Base-by-base conservation (phyloP, 2,329 filamentous ascomycete genomes). In the Neoarthrinium moseri region DNA sequence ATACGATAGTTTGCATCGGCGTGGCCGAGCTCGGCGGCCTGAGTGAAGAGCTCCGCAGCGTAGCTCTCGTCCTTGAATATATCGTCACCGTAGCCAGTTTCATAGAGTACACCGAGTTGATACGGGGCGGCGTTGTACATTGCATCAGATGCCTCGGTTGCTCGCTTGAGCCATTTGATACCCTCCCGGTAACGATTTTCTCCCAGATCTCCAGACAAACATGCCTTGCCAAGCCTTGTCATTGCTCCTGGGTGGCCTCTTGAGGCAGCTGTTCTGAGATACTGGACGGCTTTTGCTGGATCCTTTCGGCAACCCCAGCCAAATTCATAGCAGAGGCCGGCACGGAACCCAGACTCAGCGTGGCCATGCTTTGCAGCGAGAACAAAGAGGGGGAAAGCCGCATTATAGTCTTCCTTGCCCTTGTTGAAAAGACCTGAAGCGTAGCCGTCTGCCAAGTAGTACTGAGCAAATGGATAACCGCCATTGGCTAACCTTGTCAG, bases 201-300 rank as follows among this genome's bases (percentile, higher is more conserved):
- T 23, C 94, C 94, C 64, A 99, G 83, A 55, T 97, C 91, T 33
- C 91, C 91, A 4, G 84, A 86, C 45, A 99, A 69, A 67, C 92
- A 97, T 6, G 94, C 94, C 62, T 91, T 87, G 32, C 91, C 92
- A 43, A 99, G 80, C 47, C 94, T 86, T 45, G 91, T 89, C 80
- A 96, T 96, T 40, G 94, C 92, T 40, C 94, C 94, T 0, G 94
- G 94, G 60, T 99, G 94, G 49, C 91, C 89, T 67, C 96, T 97
- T 6, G 91, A 89, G 2, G 94, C 91, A 8, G 91, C 88, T 51
- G 87, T 86, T 45, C 92, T 86, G 62, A 96, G 87, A 65, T 94
- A 99, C 63, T 97, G 91, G 2, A 95, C 88, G 34, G 94, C 92
- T 69, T 96, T 96, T 40, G 87, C 83, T 47, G 88, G 87, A 60